These are phyloP conservation scores for Dactylis glomerata DNA, from an alignment of 176 grass and related monocot genomes.

Conservation along the genomic window DNA sequence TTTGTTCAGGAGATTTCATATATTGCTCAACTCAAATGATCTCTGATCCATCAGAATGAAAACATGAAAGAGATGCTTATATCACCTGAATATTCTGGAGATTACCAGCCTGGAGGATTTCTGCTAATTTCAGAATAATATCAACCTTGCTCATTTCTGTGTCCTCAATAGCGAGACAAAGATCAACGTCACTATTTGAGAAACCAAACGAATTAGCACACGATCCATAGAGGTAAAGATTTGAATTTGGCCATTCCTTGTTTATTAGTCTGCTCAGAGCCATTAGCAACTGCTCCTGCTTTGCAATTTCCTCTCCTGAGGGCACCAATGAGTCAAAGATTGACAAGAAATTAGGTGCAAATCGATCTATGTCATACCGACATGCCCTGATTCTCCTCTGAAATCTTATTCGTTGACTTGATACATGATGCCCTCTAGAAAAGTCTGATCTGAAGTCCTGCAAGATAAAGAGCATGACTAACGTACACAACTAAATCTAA, in stretches of 20 bases:
- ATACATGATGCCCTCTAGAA: constrained; percentile 76
- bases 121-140: constrained; percentile 86
- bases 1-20: constrained; percentile 4
- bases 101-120: constrained; percentile 74
- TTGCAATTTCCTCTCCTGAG: constrained; percentile 76
- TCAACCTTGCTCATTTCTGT: constrained; percentile 73
- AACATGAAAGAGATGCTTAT: constrained; percentile 20
- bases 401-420: constrained; percentile 69
- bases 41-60: background rate
- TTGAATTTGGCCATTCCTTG: constrained; percentile 79
- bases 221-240: constrained; percentile 84
- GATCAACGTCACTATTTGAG: constrained; percentile 94
- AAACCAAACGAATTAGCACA: constrained; percentile 93
- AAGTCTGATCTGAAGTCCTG: constrained; percentile 85
- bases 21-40: constrained; percentile 27
- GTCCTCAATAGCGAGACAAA: constrained; percentile 77
- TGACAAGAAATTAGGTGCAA: constrained; percentile 57
- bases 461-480: constrained; percentile 25
- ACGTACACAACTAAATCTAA: constrained; percentile 10
- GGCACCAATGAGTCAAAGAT: constrained; percentile 85
- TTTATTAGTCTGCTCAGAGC: constrained; percentile 70
- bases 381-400: constrained; percentile 66
- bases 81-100: constrained; percentile 91
- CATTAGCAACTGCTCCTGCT: constrained; percentile 61
- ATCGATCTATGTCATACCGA: constrained; percentile 68